A percentile compares a stretch with the other conserved stretches of the same genome.
Conservation (phyloP, 139 green algal genomes). For the Chlamydomonas incerta region DNA sequence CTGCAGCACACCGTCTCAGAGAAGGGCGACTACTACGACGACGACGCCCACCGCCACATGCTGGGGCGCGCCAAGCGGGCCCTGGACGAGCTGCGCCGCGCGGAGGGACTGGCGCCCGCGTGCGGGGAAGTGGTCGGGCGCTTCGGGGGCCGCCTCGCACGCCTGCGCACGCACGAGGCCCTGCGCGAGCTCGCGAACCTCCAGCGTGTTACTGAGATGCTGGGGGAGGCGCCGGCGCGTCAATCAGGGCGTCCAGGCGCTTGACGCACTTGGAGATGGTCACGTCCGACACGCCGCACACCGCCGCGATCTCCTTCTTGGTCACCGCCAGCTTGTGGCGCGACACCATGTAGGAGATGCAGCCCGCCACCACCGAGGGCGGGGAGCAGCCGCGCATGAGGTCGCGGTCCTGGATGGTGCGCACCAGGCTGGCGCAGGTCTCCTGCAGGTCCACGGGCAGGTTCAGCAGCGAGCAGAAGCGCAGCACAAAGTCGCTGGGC, state of each 20-base stretch:
- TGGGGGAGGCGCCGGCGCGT: no score
- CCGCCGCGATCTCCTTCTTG: background rate
- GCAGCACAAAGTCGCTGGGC: background rate
- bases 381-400: background rate
- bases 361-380: background rate
- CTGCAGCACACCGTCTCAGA: no score
- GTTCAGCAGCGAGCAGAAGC: background rate
- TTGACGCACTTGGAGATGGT: background rate
- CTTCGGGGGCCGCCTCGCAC: no score
- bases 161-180: no score
- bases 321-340: background rate
- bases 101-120: no score
- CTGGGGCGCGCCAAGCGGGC: no score
- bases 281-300: background rate
- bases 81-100: no score
- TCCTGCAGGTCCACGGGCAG: background rate
- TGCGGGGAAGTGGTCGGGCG: no score
- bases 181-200: no score
- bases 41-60: no score
- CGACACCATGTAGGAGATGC: background rate
- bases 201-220: no score
- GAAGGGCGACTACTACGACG: no score
- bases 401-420: background rate
- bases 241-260: background rate
- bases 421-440: background rate